Conservation (phyloP, 495 filamentous ascomycete species). For the Xylaria flabelliformis region DNA sequence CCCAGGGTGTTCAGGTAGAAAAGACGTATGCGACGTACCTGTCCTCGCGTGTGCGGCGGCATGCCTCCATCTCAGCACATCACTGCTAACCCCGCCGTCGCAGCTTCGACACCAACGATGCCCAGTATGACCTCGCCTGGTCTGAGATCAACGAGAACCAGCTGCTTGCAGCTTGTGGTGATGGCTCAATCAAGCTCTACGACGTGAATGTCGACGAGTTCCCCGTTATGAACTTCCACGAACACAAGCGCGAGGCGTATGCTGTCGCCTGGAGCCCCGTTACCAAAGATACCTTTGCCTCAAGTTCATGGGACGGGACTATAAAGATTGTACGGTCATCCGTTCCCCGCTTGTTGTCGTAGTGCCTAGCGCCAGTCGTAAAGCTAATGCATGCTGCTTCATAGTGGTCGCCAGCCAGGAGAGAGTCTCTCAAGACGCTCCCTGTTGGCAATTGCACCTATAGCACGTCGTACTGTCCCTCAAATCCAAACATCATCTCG, state of each 20-base stretch:
- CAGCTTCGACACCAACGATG: conserved; percentile 95
- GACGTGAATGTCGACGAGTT: conserved; percentile 79
- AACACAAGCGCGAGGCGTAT: conserved; percentile 91
- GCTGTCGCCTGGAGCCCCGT: conserved; percentile 90
- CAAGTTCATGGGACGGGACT: conserved; percentile 91
- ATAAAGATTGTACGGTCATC: conserved; percentile 73
- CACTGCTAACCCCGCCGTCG: conserved; percentile 17
- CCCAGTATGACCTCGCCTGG: conserved; percentile 92
- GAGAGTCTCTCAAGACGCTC: conserved; percentile 76
- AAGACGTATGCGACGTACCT: conserved; percentile 61
- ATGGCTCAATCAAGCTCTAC: conserved; percentile 94
- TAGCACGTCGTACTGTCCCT: conserved; percentile 79
- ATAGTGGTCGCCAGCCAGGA: conserved; percentile 77
- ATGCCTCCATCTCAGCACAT: background rate
- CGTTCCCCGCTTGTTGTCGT: background rate
- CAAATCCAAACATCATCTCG: conserved; percentile 77
- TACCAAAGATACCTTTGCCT: conserved; percentile 87
- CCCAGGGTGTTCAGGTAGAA: conserved; percentile 80
- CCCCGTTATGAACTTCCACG: conserved; percentile 85
- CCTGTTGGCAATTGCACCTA: conserved; percentile 93
- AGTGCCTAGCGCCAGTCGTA: background rate
- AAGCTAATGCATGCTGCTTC: conserved; percentile 23
- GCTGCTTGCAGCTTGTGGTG: conserved; percentile 82
- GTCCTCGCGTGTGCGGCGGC: conserved; percentile 11
- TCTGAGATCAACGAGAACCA: conserved; percentile 96